phyloP scores from a whole-genome alignment of 2,329 filamentous ascomycete species.

The Ophiostoma fasciatum region DNA sequence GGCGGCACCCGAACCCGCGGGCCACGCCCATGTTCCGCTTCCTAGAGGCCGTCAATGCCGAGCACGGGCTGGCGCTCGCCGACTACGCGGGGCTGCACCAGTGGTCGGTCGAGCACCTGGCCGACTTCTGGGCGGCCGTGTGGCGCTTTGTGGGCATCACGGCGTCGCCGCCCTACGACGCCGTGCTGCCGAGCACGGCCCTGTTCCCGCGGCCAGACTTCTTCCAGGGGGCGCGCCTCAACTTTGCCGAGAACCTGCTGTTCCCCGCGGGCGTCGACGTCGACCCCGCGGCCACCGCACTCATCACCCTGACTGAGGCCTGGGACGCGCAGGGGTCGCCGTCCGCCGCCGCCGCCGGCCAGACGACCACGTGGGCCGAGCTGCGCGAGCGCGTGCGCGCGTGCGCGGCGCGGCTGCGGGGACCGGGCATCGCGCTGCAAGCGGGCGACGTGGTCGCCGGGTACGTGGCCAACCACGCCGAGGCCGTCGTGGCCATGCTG shows the following conservation, averaged over 20 bases:
- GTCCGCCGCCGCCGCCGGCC: too few relatives aligned
- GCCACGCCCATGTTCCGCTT: constrained; percentile 61
- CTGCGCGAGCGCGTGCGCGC: constrained; percentile 62
- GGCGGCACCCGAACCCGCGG: constrained; percentile 53
- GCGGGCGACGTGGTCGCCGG: constrained; percentile 45
- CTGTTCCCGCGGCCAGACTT: constrained; percentile 84
- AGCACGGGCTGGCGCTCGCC: constrained; percentile 45
- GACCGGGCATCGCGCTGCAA: constrained; percentile 42
- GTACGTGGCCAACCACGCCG: constrained; percentile 80
- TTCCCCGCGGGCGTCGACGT: constrained; percentile 46
- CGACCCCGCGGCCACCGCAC: constrained; percentile 47
- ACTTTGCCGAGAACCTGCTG: constrained; percentile 91
- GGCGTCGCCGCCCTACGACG: constrained; percentile 51
- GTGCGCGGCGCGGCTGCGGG: constrained; percentile 53
- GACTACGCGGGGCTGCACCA: constrained; percentile 63
- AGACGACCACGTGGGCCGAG: constrained; percentile 55
- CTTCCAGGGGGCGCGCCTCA: constrained; percentile 65
- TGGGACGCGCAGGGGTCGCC: constrained; percentile 33
- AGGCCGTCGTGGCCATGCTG: constrained; percentile 79
- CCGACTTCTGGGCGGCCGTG: constrained; percentile 68
- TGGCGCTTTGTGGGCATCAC: constrained; percentile 73
- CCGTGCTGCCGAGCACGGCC: constrained; percentile 47
- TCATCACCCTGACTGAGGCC: constrained; percentile 67
- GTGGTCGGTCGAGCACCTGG: constrained; percentile 70
- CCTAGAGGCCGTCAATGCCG: constrained; percentile 51